These are phyloP conservation scores for Botrytis paeoniae DNA, from an alignment of 2,329 filamentous ascomycete genomes.

Conservation along the genomic window DNA sequence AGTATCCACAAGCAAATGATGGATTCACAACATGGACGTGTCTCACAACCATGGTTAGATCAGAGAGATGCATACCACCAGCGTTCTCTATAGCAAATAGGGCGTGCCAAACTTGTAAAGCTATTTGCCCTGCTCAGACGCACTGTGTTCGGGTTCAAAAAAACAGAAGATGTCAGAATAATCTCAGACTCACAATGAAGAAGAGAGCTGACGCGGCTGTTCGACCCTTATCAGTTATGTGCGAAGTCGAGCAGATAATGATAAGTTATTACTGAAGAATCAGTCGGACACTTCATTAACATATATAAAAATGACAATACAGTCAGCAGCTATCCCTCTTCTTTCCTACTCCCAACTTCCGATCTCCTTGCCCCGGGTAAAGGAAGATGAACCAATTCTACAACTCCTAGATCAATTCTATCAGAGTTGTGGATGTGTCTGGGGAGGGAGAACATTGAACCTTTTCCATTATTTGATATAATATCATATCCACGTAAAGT, in stretches of 20 bases:
- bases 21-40: background rate
- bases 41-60: background rate
- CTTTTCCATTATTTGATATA: background rate
- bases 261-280: background rate
- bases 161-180: background rate
- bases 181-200: background rate
- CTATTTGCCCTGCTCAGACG: background rate
- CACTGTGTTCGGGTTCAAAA: no score
- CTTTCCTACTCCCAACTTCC: background rate
- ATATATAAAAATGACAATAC: background rate
- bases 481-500: background rate
- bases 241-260: background rate
- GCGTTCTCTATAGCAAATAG: fast-evolving
- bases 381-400: background rate
- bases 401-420: background rate
- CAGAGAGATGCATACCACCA: background rate
- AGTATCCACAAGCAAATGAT: no score
- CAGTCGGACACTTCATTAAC: background rate
- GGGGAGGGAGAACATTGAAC: fast-evolving
- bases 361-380: fast-evolving
- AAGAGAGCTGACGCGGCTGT: background rate
- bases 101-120: background rate
- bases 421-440: fast-evolving
- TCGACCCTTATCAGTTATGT: background rate
- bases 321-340: fast-evolving